Base-by-base conservation (phyloP, 768 basidiomycete species). In the Naganishia onofrii region DNA sequence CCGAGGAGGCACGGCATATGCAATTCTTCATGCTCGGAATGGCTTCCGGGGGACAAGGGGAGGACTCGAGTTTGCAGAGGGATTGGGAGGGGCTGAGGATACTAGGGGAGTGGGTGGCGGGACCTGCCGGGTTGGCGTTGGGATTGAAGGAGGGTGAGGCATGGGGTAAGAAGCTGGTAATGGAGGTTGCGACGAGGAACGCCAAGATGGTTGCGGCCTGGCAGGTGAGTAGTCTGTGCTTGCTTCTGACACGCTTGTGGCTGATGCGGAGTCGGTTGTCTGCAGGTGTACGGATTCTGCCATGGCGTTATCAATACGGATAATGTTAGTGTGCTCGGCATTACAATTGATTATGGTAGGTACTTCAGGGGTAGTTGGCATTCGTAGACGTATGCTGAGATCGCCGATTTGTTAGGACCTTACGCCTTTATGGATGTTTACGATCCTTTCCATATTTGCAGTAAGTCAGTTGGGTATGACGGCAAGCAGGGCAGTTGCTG, bases 301-400 rank as follows among this genome's bases (percentile, higher is more conserved):
- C 91, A 93, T 76, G 93, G 92, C 0, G 95, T 99, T 44, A 92
- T 99, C 75, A 98, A 98, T 77, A 95, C 94, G 1, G 95, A 97
- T 83, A 96, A 95, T 69, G 79, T 84, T 65, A 80, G 80, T 21
- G 77, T 85, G 52, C 74, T 83, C 31, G 85, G 85, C 2, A 72
- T 83, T 26, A 85, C 84, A 3, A 85, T 86, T 67, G 85, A 86
- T 72, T 85, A 83, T 71, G 92, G 91, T 71, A 32, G 3, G 70
- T 21, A 26, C 1, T 57, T 69, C 21, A 3, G 12, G 21, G 12
- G 17, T 17, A 15, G 5, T 21, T 6, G 19, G 13, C 36, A 4
- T 21, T n/a, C 36, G 19, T 57, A 23, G 26, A 8, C 31, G 28
- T 44, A 54, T 5, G n/a, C 60, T 36, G 2, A 51, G 7, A 4